Evolutionary conservation across 75 land plant species (phyloP).

Genomic region (Cupressus sempervirens): DNA sequence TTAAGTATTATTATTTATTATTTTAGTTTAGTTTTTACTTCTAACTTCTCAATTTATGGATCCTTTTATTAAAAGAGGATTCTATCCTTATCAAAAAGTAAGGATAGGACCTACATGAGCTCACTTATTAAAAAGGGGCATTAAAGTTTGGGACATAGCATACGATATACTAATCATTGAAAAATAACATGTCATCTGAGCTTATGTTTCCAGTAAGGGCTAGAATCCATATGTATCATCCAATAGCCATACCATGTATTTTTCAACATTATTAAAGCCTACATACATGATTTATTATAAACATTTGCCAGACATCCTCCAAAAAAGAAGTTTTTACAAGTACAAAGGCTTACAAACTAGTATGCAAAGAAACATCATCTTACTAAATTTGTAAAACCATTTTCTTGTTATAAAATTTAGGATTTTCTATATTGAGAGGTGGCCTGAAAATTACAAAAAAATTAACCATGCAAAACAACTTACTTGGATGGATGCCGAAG

Average conservation of each 20-base stretch:
- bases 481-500: constrained; percentile 68
- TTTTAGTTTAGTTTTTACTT: too few relatives aligned
- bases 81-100: too few relatives aligned
- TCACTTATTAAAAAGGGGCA: too few relatives aligned
- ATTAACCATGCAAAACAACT: neutral
- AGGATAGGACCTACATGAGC: too few relatives aligned
- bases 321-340: neutral
- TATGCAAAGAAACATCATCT: neutral
- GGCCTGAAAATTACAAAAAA: neutral
- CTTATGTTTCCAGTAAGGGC: neutral
- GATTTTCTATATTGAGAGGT: neutral
- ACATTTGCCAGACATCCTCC: neutral
- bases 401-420: neutral
- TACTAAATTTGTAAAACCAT: constrained; percentile 1
- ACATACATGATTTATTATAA: neutral
- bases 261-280: neutral
- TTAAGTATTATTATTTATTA: too few relatives aligned
- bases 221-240: neutral
- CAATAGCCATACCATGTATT: neutral
- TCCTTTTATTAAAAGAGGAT: too few relatives aligned
- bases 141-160: neutral
- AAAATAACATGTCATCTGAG: neutral
- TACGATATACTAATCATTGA: neutral
- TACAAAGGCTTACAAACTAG: neutral
- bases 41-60: too few relatives aligned